Evolutionary conservation across 2,329 filamentous ascomycete species (phyloP).

Genomic region (Macroventuria anomochaeta): DNA sequence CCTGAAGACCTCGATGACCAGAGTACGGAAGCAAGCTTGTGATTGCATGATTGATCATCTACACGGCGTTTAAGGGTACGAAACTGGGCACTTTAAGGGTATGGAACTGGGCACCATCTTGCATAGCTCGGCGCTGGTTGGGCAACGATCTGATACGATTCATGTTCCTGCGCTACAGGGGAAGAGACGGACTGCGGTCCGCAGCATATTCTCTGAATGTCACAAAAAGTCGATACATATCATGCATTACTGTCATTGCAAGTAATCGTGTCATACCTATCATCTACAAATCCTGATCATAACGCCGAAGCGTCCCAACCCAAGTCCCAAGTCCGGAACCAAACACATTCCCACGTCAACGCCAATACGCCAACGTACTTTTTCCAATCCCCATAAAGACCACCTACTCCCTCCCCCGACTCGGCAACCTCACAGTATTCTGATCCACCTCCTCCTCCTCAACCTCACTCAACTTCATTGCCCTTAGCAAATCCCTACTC

Average conservation of each 20-base stretch:
- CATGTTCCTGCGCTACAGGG: neutral
- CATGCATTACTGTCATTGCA: neutral
- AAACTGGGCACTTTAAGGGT: neutral
- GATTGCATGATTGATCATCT: neutral
- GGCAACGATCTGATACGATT: neutral
- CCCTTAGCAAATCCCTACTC: slow-evolving; percentile 39
- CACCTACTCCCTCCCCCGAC: slow-evolving; percentile 4
- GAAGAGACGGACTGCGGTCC: neutral
- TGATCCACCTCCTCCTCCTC: slow-evolving; percentile 19
- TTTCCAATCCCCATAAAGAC: neutral
- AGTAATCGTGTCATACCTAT: neutral
- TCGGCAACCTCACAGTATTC: slow-evolving; percentile 19
- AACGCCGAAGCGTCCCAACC: too few relatives aligned
- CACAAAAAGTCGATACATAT: slow-evolving; percentile 4
- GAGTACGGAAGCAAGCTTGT: slow-evolving; percentile 20
- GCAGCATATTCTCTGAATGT: neutral
- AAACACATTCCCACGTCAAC: neutral
- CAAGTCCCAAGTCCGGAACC: too few relatives aligned
- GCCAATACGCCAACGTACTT: neutral
- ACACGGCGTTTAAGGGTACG: neutral
- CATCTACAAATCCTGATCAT: neutral
- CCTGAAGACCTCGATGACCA: slow-evolving; percentile 21
- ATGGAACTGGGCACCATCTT: too few relatives aligned
- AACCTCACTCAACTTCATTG: slow-evolving; percentile 40
- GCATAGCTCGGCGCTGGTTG: slow-evolving; percentile 15